Evolutionary conservation across 768 basidiomycete species (phyloP), one percentile per base, ranked within the genome.

Genomic region (Peribolospora baueri): DNA sequence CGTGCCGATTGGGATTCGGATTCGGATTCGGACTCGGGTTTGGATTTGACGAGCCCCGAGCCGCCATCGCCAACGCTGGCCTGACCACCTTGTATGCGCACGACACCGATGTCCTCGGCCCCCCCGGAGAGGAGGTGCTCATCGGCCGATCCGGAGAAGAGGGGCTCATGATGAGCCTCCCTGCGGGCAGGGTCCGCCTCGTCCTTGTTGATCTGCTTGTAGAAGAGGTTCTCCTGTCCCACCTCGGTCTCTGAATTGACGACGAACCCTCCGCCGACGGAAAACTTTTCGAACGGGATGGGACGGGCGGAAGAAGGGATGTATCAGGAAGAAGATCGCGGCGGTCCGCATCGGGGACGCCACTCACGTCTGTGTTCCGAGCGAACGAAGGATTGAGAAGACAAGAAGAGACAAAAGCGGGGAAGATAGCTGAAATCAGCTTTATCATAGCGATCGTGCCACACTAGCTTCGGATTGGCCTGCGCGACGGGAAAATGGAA

Each of bases 241-340:
- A 60, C 58, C 59, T 37, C 40, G 39, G n/a, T 46, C 2, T 46
- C 14, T 2, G 46, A 46, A 46, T 93, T 93, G 37, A 93, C 86
- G 3, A 91, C 87, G 64, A 91, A 93, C 3, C 87, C 87, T 48
- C 87, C 87, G 3, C 87, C 86, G 51, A 93, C 86, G 54, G 82
- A 78, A 52, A 9, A 49, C 38, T 10, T 11, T 9, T 36, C 5
- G 48, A 8, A 8, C 6, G 5, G 4, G 14, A 37, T 9, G 25
- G 36, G 13, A 14, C 7, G 54, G n/a, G 36, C 13, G 42, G 49
- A 56, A 56, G 43, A 59, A 63, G 52, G 55, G n/a, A 51, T 7
- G 51, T n/a, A 39, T 38, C n/a, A 38, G 51, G 8, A 6, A 40
- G 52, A 36, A 14, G 11, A 25, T 41, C 25, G 25, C 25, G 25